Conservation (phyloP, 441 rosid genomes). For the Populus hybrid region DNA sequence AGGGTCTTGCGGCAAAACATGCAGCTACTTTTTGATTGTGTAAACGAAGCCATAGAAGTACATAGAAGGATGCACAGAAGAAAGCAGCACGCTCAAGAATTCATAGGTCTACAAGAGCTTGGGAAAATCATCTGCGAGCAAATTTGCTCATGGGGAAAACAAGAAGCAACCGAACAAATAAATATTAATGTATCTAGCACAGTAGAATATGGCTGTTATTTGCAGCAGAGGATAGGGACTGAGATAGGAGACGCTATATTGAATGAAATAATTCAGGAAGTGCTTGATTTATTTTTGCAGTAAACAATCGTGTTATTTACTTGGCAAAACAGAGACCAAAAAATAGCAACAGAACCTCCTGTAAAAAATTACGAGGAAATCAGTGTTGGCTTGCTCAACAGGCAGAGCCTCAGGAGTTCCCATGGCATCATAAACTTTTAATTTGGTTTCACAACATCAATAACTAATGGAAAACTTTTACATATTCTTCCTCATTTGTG, state of each 20-base stretch:
- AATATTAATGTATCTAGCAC: constrained; percentile 17
- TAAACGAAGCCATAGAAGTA: constrained; percentile 3
- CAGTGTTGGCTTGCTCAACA: not conserved
- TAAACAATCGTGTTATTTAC: not conserved
- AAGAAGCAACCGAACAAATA: not conserved
- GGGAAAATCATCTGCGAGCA: constrained; percentile 21
- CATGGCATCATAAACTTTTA: not conserved
- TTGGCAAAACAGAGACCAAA: not conserved
- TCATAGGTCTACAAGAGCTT: constrained; percentile 13
- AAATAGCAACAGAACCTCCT: not conserved
- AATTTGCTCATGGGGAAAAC: constrained; percentile 19
- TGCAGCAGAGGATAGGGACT: constrained; percentile 24
- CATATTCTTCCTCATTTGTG: not conserved
- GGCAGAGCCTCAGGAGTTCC: not conserved
- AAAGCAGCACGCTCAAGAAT: constrained; percentile 11
- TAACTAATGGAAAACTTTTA: not conserved
- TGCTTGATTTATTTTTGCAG: constrained; percentile 11
- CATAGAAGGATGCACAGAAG: not conserved
- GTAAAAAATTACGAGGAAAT: not conserved
- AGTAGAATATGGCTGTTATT: constrained; percentile 21
- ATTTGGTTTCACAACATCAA: constrained; percentile 5
- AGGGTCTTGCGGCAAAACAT: constrained; percentile 18
- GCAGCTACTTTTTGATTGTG: constrained; percentile 17
- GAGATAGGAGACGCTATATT: constrained; percentile 31
- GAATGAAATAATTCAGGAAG: constrained; percentile 24